Percentiles rank a stretch among this genome's conserved stretches.
Evolutionary conservation across 768 basidiomycete genomes (phyloP).

Genomic region (Artomyces pyxidatus): DNA sequence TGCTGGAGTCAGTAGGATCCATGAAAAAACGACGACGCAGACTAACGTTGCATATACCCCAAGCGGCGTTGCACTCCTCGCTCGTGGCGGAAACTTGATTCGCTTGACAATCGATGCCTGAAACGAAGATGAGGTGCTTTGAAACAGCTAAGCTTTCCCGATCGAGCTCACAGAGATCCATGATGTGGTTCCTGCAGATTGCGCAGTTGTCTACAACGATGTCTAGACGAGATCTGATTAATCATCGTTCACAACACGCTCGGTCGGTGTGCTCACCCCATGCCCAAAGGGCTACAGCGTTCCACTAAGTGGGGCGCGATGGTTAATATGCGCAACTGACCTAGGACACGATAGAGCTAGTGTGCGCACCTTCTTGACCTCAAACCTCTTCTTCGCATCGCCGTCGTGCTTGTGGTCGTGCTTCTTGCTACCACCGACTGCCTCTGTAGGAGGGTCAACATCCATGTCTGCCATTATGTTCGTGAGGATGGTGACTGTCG

Average conservation of each 20-base stretch:
- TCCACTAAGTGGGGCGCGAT: conserved; percentile 62
- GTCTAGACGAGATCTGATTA: conserved; percentile 39
- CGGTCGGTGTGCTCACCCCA: conserved; percentile 85
- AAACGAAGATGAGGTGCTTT: background rate
- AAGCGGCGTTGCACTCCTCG: conserved; percentile 96
- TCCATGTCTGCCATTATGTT: conserved; percentile 56
- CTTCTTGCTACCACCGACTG: conserved; percentile 20
- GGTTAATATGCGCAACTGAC: background rate
- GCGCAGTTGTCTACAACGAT: conserved; percentile 99
- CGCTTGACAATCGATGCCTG: conserved; percentile 99
- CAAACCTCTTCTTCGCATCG: conserved; percentile 80
- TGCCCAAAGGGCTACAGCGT: conserved; percentile 96
- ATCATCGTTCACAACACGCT: background rate
- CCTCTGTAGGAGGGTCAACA: conserved; percentile 58
- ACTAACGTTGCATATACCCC: conserved; percentile 96
- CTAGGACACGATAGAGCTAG: background rate
- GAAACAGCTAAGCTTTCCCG: background rate
- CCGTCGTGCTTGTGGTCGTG: conserved; percentile 44
- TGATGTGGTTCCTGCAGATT: conserved; percentile 99
- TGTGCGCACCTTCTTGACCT: conserved; percentile 89
- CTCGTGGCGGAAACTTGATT: conserved; percentile 96
- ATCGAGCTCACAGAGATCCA: conserved; percentile 85
- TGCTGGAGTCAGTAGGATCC: background rate
- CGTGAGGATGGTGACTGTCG: background rate
- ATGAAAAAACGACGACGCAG: background rate